These are phyloP conservation scores for Salix brachista DNA, from an alignment of 345 rosid species.

Conservation along the genomic window DNA sequence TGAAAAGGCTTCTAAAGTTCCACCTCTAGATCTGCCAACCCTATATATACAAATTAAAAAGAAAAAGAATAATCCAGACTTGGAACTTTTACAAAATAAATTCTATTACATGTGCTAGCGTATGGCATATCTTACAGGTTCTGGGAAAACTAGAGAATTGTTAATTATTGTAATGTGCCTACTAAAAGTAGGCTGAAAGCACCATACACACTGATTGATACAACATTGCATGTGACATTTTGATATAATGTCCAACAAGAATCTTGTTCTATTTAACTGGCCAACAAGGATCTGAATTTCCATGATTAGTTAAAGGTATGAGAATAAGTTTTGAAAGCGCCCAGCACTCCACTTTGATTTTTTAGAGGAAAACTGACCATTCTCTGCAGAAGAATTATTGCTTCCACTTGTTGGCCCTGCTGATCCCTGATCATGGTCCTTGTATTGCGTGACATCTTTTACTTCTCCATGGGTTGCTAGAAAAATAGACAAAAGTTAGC, in stretches of 20 bases:
- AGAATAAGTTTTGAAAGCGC: background rate
- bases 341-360: background rate
- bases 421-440: constrained; percentile 20
- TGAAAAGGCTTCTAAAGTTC: background rate
- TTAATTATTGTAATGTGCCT: background rate
- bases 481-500: constrained; percentile 17
- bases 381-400: constrained; percentile 25
- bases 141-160: background rate
- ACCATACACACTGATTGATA: background rate
- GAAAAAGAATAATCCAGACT: too few relatives aligned
- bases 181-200: background rate
- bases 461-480: constrained; percentile 36
- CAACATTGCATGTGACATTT: background rate
- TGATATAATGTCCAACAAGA: background rate
- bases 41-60: too few relatives aligned
- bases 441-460: constrained; percentile 28
- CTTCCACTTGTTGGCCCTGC: constrained; percentile 24
- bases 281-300: background rate
- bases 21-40: background rate
- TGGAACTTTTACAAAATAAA: background rate
- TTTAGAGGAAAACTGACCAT: constrained; percentile 33
- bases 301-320: background rate
- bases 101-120: background rate
- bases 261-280: background rate
- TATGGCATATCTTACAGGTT: background rate